Evolutionary conservation across 148 eudicot genomes (phyloP).

Genomic region (Rhododendron vialii): DNA sequence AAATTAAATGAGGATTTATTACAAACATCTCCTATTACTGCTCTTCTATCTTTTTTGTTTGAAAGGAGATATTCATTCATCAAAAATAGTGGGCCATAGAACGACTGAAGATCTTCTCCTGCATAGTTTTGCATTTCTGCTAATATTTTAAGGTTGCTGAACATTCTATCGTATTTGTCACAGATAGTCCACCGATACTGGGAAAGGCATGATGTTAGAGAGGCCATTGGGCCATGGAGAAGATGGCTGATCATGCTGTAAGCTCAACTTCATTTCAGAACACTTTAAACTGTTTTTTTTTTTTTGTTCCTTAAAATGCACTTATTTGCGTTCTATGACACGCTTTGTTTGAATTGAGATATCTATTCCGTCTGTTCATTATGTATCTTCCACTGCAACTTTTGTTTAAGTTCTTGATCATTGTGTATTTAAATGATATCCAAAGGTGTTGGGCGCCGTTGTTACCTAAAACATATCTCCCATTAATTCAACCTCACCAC

Average conservation of each 20-base stretch:
- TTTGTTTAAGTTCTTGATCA: no score
- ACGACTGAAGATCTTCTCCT: neutral
- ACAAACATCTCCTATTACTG: neutral
- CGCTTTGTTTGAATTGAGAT: no score
- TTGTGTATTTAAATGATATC: no score
- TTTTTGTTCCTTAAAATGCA: no score
- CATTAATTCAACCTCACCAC: no score
- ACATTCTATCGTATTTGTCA: neutral
- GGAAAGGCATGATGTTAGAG: constrained; percentile 89
- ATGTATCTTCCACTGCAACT: no score
- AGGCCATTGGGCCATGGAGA: constrained; percentile 69
- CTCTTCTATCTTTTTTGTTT: neutral
- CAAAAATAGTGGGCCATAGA: neutral
- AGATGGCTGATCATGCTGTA: constrained; percentile 90
- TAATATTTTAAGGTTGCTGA: constrained; percentile 3
- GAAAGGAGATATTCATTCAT: neutral
- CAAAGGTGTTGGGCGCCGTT: no score
- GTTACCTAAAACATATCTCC: no score
- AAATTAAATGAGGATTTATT: neutral
- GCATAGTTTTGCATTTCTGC: neutral
- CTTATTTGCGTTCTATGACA: no score
- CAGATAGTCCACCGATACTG: constrained; percentile 75
- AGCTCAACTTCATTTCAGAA: constrained; percentile 23
- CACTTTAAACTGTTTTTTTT: neutral
- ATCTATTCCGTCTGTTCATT: no score